phyloP scores from a whole-genome alignment of 2,329 filamentous ascomycete species.

The Fusarium beomiforme region DNA sequence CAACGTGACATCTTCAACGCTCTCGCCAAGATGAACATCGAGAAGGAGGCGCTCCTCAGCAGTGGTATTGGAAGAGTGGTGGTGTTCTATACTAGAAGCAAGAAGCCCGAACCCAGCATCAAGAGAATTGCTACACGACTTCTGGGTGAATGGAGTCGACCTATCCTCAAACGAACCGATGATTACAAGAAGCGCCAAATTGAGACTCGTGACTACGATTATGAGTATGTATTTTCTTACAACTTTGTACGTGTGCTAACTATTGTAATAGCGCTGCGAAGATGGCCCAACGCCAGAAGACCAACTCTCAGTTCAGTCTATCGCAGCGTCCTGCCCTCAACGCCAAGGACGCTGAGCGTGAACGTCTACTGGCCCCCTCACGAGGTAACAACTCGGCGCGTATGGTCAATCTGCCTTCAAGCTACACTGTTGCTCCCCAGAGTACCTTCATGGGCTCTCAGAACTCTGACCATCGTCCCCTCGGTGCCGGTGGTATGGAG shows the following conservation, averaged over 20 bases:
- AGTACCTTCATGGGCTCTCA: slow-evolving; percentile 68
- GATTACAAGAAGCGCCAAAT: slow-evolving; percentile 89
- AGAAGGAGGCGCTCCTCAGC: slow-evolving; percentile 88
- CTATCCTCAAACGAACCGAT: slow-evolving; percentile 91
- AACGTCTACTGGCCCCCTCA: slow-evolving; percentile 67
- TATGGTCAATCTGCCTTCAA: slow-evolving; percentile 62
- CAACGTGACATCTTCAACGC: slow-evolving; percentile 92
- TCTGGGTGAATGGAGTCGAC: slow-evolving; percentile 94
- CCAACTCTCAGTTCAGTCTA: slow-evolving; percentile 60
- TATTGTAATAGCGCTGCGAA: slow-evolving; percentile 60
- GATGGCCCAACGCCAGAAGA: slow-evolving; percentile 59
- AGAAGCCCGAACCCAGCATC: slow-evolving; percentile 85
- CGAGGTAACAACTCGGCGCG: slow-evolving; percentile 66
- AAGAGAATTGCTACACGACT: slow-evolving; percentile 93
- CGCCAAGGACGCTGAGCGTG: slow-evolving; percentile 62
- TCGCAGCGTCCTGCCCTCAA: slow-evolving; percentile 60
- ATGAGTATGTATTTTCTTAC: slow-evolving; percentile 58
- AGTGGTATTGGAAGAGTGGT: slow-evolving; percentile 97
- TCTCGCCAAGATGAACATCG: slow-evolving; percentile 82
- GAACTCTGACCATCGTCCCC: slow-evolving; percentile 65
- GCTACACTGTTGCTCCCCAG: slow-evolving; percentile 68
- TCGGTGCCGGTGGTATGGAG: slow-evolving; percentile 71
- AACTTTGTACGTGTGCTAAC: slow-evolving; percentile 11
- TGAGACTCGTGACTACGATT: slow-evolving; percentile 71
- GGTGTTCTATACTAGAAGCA: slow-evolving; percentile 96